Evolutionary conservation across 2,329 filamentous ascomycete genomes (phyloP), one percentile per base, ranked within the genome.

Genomic region (Arthrobotrys sinensis): DNA sequence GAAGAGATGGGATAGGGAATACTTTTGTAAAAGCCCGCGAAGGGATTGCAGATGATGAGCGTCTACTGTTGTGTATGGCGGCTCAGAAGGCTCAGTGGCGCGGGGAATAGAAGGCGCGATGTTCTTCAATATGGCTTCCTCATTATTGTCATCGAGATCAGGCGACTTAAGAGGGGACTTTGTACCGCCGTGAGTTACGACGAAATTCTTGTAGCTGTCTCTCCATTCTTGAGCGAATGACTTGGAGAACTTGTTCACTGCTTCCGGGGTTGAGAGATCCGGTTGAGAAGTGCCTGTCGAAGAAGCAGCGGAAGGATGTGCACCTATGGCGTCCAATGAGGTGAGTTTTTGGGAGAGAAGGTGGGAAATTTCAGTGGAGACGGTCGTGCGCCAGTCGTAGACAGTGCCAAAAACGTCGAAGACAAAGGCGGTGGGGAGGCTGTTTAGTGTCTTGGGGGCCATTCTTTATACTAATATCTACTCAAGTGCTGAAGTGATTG

Each of bases 331-430:
- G 21, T 62, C 63, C 10, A 34, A 34, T 53, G 90, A 85, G 1
- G 86, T 85, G 12, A 82, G 82, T 81, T 88, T 88, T 72, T 85
- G 83, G 32, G 84, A 82, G 12, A 89, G 87, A 45, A 87, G 86
- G 10, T 86, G 82, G 24, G 85, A 83, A 57, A 96, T 87, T 67
- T 89, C 88, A 7, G 87, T 85, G 12, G 87, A 88, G 19, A 96
- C 89, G 1, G 90, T 89, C 45, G 86, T 86, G 71, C 92, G 90
- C 92, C 92, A 95, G 85, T 95, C 88, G 53, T 96, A 92, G 80
- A 91, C 89, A 0, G 93, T 96, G 80, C 92, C 92, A 83, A 94
- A 94, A 81, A 93, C 88, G 84, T 94, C 92, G 82, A 93, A 93
- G 67, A 90, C 87, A 38, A 94, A 85, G 6, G 88, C 91, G 80